phyloP scores from a whole-genome alignment of 2,329 filamentous ascomycete genomes.

The Raffaelea arxii region DNA sequence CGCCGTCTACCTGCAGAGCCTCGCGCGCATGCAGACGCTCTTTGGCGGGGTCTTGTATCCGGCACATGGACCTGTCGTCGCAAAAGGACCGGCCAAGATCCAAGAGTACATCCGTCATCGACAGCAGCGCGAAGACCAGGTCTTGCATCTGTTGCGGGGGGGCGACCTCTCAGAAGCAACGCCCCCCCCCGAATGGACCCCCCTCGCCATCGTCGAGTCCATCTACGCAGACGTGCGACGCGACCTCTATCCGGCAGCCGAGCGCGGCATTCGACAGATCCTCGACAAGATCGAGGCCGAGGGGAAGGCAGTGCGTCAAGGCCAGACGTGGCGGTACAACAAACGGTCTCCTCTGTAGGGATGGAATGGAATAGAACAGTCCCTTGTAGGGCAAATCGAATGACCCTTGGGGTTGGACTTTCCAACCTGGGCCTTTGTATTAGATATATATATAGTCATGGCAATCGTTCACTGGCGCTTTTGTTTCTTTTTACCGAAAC shows the following conservation, averaged over 20 bases:
- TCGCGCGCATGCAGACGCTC: slow-evolving; percentile 49
- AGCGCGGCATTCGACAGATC: slow-evolving; percentile 67
- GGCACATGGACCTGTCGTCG: slow-evolving; percentile 73
- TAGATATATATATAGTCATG: no score
- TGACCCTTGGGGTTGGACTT: no score
- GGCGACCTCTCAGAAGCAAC: background rate
- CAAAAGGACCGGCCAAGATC: slow-evolving; percentile 62
- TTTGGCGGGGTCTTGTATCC: slow-evolving; percentile 66
- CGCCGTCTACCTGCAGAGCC: slow-evolving; percentile 46
- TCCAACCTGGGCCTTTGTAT: no score
- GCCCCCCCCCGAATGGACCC: slow-evolving; percentile 39
- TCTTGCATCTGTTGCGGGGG: slow-evolving; percentile 49
- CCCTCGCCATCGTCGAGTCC: slow-evolving; percentile 75
- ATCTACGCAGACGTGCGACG: slow-evolving; percentile 77
- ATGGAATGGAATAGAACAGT: no score
- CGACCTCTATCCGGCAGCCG: slow-evolving; percentile 65
- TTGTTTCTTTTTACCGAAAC: no score
- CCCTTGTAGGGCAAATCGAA: no score
- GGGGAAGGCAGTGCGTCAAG: slow-evolving; percentile 44
- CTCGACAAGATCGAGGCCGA: slow-evolving; percentile 69
- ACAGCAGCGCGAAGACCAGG: slow-evolving; percentile 67
- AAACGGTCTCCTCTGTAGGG: slow-evolving; percentile 33
- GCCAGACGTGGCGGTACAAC: slow-evolving; percentile 33
- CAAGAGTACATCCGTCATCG: slow-evolving; percentile 77
- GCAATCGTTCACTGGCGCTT: no score